Conservation (phyloP, 306 rosid genomes). For the Styphnolobium japonicum region DNA sequence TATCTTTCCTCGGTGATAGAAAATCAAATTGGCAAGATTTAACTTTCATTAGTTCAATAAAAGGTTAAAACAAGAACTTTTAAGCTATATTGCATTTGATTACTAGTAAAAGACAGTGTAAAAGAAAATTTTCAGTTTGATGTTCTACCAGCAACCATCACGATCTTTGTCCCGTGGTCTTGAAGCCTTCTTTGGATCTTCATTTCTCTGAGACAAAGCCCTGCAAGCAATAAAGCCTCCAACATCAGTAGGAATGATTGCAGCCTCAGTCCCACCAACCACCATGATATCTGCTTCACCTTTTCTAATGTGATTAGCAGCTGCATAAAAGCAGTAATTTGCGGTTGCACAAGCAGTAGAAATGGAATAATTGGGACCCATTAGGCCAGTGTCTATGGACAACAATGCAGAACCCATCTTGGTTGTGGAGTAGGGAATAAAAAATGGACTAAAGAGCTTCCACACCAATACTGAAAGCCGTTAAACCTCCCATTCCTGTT, state of each 20-base stretch:
- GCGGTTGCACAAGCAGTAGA: constrained; percentile 84
- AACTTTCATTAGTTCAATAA: neutral
- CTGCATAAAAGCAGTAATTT: constrained; percentile 61
- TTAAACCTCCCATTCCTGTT: constrained; percentile 67
- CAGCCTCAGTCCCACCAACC: constrained; percentile 69
- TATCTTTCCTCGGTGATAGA: constrained; percentile 25
- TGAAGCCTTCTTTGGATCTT: constrained; percentile 62
- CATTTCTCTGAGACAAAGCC: constrained; percentile 71
- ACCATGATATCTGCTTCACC: constrained; percentile 83
- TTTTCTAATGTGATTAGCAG: constrained; percentile 68
- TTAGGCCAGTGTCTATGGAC: constrained; percentile 66
- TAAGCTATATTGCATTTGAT: neutral
- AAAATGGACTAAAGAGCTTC: constrained; percentile 58
- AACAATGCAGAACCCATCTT: constrained; percentile 73
- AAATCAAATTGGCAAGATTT: neutral
- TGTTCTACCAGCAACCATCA: constrained; percentile 66
- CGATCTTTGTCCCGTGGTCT: constrained; percentile 80
- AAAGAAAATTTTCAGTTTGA: neutral
- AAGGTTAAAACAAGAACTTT: neutral
- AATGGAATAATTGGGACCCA: constrained; percentile 75
- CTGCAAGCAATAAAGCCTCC: constrained; percentile 76
- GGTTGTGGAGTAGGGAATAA: constrained; percentile 54
- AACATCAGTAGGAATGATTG: constrained; percentile 53
- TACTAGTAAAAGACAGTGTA: neutral
- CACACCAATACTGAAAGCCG: constrained; percentile 46